Percentiles rank a stretch among this genome's conserved stretches.
phyloP scores from a whole-genome alignment of 495 filamentous ascomycete species.

The Rusavskia elegans region DNA sequence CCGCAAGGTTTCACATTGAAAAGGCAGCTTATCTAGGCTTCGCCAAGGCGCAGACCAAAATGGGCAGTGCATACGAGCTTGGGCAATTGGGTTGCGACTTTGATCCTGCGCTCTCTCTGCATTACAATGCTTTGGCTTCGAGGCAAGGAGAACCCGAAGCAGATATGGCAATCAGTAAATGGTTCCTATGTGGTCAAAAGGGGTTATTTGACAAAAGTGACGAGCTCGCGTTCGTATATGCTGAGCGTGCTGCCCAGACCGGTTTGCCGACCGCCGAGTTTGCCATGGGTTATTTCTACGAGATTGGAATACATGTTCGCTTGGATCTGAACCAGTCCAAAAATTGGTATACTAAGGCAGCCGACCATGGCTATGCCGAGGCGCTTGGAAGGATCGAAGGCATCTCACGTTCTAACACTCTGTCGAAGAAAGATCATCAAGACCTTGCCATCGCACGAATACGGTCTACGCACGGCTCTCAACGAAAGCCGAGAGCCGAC shows the following conservation, averaged over 20 bases:
- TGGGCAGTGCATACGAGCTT: constrained; percentile 90
- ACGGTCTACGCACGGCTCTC: constrained; percentile 83
- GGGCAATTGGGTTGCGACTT: constrained; percentile 91
- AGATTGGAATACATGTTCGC: constrained; percentile 79
- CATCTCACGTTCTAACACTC: constrained; percentile 67
- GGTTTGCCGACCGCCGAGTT: constrained; percentile 87
- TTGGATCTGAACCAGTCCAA: constrained; percentile 70
- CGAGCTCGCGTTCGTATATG: constrained; percentile 79
- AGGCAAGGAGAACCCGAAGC: constrained; percentile 81
- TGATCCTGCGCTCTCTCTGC: constrained; percentile 75
- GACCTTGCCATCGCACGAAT: constrained; percentile 78
- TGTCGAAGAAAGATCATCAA: constrained; percentile 86
- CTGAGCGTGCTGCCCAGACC: constrained; percentile 63
- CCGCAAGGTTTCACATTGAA: constrained; percentile 79
- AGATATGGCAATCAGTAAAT: constrained; percentile 93
- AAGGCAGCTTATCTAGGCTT: constrained; percentile 95
- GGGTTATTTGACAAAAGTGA: constrained; percentile 89
- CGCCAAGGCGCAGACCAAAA: constrained; percentile 92
- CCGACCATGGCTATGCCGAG: constrained; percentile 84
- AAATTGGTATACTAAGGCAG: constrained; percentile 81
- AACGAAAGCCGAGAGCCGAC: constrained; percentile 50
- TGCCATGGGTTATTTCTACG: constrained; percentile 92
- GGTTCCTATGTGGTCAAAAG: constrained; percentile 94
- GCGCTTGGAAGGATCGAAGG: constrained; percentile 68
- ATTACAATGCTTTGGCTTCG: constrained; percentile 89